These are phyloP conservation scores for Lunasporangiospora selenospora DNA, from an alignment of 192 early-diverging fungal genomes.

Conservation along the genomic window DNA sequence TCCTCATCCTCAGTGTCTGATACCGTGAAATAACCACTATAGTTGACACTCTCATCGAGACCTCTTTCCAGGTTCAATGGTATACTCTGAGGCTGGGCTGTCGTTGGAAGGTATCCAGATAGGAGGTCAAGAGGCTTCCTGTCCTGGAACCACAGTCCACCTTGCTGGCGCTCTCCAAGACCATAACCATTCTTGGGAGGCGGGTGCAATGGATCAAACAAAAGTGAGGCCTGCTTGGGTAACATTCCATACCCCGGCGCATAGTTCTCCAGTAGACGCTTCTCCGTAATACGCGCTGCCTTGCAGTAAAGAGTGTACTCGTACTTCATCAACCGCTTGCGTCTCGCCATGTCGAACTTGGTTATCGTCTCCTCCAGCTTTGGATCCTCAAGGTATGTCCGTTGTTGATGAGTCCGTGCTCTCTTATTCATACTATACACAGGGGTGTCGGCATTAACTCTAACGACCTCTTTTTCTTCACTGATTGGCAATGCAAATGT, in stretches of 20 bases:
- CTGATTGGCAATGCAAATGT: conserved; percentile 8
- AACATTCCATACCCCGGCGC: conserved; percentile 34
- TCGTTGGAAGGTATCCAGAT: too few species aligned
- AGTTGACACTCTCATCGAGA: neutral
- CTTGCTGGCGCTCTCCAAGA: conserved; percentile 25
- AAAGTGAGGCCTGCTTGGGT: conserved; percentile 20
- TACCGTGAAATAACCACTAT: conserved; percentile 34
- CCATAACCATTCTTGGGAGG: conserved; percentile 19
- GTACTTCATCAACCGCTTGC: too few species aligned
- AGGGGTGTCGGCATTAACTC: too few species aligned
- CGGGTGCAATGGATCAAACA: conserved; percentile 10
- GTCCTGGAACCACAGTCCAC: conserved; percentile 25
- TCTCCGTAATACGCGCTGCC: neutral
- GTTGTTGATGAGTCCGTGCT: conserved; percentile 14
- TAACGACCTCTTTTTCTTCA: neutral
- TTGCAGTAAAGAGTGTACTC: too few species aligned
- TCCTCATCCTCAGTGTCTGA: conserved; percentile 35
- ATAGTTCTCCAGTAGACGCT: conserved; percentile 8
- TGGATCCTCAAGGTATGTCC: conserved; percentile 1
- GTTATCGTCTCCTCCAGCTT: neutral
- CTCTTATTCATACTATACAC: conserved; percentile 28
- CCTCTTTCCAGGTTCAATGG: too few species aligned
- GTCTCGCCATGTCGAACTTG: too few species aligned
- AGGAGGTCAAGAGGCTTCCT: too few species aligned
- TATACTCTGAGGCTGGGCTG: too few species aligned